These are phyloP conservation scores for Daldinia caldariorum DNA, from an alignment of 495 filamentous ascomycete genomes.

Conservation along the genomic window DNA sequence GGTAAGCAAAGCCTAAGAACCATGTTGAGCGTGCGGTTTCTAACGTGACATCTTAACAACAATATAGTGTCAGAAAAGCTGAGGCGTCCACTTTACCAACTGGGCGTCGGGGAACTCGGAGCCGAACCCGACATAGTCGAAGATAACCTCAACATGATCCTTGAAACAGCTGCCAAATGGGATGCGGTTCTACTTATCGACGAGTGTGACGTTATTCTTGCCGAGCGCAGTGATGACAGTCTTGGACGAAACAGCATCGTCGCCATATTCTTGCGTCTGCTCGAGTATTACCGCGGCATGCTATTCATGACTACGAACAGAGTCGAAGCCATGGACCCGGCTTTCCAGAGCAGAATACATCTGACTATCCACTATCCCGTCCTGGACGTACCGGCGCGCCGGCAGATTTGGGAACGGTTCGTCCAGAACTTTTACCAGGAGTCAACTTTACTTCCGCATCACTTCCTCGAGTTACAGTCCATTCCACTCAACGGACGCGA, in stretches of 20 bases:
- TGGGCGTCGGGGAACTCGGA: conserved; percentile 65
- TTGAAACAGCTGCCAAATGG: conserved; percentile 62
- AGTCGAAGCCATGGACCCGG: conserved; percentile 60
- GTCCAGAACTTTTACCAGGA: conserved; percentile 31
- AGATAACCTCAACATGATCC: conserved; percentile 57
- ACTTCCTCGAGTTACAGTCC: conserved; percentile 51
- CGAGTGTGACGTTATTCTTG: conserved; percentile 73
- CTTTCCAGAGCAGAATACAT: conserved; percentile 65
- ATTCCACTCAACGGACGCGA: conserved; percentile 53
- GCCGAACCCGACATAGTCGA: conserved; percentile 59
- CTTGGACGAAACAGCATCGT: conserved; percentile 65
- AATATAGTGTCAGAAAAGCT: conserved; percentile 59
- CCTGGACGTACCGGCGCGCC: conserved; percentile 52
- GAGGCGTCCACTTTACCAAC: conserved; percentile 59
- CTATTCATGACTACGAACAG: conserved; percentile 69
- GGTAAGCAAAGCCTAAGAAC: conserved; percentile 7
- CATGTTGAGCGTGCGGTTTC: not conserved
- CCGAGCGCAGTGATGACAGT: conserved; percentile 60
- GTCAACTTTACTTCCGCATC: conserved; percentile 33
- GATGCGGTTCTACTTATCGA: conserved; percentile 67
- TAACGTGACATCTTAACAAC: not conserved
- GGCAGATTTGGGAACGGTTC: conserved; percentile 50
- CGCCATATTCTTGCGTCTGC: conserved; percentile 63
- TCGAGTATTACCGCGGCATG: conserved; percentile 66
- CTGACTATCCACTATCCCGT: conserved; percentile 58